A percentile compares a stretch with the other conserved stretches of the same genome.
Conservation (phyloP, 345 rosid genomes). For the Cardiospermum halicacabum region DNA sequence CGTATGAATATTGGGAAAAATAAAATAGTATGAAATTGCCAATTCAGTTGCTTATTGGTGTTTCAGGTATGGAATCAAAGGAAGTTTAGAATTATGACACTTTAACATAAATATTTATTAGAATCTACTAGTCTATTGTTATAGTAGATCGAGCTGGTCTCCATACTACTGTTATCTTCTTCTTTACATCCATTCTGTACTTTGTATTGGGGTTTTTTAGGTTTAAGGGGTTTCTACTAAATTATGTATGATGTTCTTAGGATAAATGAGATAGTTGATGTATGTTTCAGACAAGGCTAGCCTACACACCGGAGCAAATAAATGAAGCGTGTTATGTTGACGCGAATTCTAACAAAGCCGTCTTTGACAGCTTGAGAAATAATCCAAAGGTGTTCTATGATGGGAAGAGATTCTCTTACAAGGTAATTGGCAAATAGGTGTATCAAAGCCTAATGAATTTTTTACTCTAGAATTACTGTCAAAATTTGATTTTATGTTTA, state of each 20-base stretch:
- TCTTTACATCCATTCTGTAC: background rate
- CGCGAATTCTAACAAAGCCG: constrained; percentile 64
- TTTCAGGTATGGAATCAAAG: too few species aligned
- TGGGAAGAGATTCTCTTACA: constrained; percentile 79
- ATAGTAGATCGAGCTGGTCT: background rate
- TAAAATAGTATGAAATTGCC: too few species aligned
- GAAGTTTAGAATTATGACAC: background rate
- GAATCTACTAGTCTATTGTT: background rate
- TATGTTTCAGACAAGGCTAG: constrained; percentile 58
- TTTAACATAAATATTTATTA: too few species aligned
- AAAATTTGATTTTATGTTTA: background rate
- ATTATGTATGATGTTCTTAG: background rate
- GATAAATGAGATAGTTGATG: background rate
- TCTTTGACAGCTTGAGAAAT: constrained; percentile 72
- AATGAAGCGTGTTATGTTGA: constrained; percentile 67
- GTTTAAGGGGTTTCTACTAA: background rate
- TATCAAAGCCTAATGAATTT: background rate
- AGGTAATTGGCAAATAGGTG: constrained; percentile 40
- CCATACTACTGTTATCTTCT: background rate
- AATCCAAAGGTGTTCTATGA: constrained; percentile 73
- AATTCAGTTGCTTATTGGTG: too few species aligned
- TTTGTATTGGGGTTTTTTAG: background rate
- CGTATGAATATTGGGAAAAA: background rate
- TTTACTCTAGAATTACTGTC: background rate
- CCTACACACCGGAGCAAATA: constrained; percentile 72